A percentile compares a stretch with the other conserved stretches of the same genome.
Conservation (phyloP, 2,329 filamentous ascomycete species). For the Sphaerostilbella broomeana region DNA sequence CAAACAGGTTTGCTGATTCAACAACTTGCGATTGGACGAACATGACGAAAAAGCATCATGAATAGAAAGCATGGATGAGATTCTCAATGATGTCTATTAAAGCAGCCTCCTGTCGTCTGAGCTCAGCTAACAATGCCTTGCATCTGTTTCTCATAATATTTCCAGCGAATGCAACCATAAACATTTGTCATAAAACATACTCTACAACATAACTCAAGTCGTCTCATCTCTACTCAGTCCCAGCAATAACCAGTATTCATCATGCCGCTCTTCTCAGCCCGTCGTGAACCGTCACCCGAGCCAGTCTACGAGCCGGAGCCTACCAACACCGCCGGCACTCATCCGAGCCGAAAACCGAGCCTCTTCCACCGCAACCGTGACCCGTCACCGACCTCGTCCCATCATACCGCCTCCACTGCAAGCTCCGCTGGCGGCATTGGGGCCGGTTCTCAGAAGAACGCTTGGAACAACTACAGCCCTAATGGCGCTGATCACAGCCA, state of each 20-base stretch:
- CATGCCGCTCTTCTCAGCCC: constrained; percentile 29
- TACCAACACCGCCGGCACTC: constrained; percentile 17
- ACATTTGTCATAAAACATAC: too few relatives aligned
- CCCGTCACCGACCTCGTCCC: constrained; percentile 18
- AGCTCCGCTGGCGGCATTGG: constrained; percentile 2
- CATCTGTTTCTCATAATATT: too few relatives aligned
- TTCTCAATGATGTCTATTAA: too few relatives aligned
- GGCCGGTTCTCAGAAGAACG: constrained; percentile 5
- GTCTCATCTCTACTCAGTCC: too few relatives aligned
- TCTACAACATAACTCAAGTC: too few relatives aligned
- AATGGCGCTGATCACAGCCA: background rate
- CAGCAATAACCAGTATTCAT: too few relatives aligned
- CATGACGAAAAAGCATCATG: background rate
- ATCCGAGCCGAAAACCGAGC: constrained; percentile 9
- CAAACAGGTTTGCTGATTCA: constrained; percentile 8
- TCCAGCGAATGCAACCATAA: too few relatives aligned
- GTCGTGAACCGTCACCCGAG: constrained; percentile 25
- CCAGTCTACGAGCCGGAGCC: constrained; percentile 25
- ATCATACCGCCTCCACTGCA: constrained; percentile 7
- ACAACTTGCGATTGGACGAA: background rate
- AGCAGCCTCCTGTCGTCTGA: too few relatives aligned
- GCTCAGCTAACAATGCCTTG: too few relatives aligned
- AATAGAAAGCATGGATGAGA: too few relatives aligned
- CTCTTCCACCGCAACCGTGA: constrained; percentile 28
- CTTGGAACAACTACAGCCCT: constrained; percentile 7